These are phyloP conservation scores for Fagopyrum homotropicum DNA, from an alignment of 148 eudicot species.

Conservation along the genomic window DNA sequence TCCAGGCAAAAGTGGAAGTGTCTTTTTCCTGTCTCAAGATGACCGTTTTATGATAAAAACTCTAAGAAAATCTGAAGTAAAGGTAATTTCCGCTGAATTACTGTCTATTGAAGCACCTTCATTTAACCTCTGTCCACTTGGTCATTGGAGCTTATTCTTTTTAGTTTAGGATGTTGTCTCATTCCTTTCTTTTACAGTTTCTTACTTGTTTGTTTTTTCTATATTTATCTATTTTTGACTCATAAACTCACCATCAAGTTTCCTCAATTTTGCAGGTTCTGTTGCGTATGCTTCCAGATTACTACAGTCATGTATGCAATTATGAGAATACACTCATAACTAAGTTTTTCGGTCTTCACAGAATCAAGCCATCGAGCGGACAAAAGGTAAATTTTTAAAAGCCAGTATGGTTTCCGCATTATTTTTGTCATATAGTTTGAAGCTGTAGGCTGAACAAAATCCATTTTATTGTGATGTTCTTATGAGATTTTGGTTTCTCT, in stretches of 20 bases:
- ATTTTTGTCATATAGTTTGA: background rate
- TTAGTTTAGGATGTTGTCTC: background rate
- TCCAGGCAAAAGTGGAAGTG: conserved; percentile 98
- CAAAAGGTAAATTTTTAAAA: conserved; percentile 57
- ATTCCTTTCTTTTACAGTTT: background rate
- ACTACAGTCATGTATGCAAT: conserved; percentile 71
- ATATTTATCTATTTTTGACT: background rate
- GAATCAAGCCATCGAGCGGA: conserved; percentile 87
- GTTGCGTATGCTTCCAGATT: conserved; percentile 87
- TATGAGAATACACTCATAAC: conserved; percentile 92
- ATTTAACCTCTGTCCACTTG: background rate
- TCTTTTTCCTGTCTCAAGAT: conserved; percentile 94
- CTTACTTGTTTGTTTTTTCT: background rate
- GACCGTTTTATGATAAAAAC: conserved; percentile 99
- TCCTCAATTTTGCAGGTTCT: conserved; percentile 50
- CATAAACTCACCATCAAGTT: background rate
- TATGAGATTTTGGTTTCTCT: background rate
- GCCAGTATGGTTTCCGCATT: background rate
- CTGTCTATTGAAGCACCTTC: background rate
- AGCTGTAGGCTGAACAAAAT: background rate
- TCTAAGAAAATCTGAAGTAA: conserved; percentile 87
- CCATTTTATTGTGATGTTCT: background rate
- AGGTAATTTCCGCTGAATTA: conserved; percentile 7
- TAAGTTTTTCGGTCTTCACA: conserved; percentile 97
- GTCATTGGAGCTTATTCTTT: background rate